phyloP scores from a whole-genome alignment of 108 stramenopile species.

The Parietichytrium sp. region DNA sequence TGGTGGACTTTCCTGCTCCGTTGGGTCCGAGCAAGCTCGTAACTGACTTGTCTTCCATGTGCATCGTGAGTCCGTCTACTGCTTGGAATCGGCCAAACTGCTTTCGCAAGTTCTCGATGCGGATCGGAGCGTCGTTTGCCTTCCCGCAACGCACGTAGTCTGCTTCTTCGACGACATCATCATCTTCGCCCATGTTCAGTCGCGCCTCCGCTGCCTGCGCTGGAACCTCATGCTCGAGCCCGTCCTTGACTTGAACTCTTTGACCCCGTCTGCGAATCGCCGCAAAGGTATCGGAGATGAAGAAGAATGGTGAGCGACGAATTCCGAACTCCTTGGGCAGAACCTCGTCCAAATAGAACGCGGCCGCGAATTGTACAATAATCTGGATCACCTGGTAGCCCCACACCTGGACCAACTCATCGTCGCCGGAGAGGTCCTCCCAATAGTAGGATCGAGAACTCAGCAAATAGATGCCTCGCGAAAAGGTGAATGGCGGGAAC shows the following conservation, averaged over 20 bases:
- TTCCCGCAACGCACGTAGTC: neutral
- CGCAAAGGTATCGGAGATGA: conserved; percentile 36
- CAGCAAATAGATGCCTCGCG: too few species aligned
- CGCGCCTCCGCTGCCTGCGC: too few species aligned
- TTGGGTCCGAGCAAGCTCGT: conserved; percentile 68
- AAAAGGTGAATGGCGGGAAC: too few species aligned
- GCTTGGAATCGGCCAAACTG: conserved; percentile 35
- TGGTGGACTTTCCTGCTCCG: conserved; percentile 78
- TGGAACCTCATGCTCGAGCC: too few species aligned
- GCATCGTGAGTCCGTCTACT: conserved; percentile 55
- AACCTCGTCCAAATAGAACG: conserved; percentile 54
- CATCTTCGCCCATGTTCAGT: too few species aligned
- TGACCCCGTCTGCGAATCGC: neutral
- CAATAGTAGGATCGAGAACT: too few species aligned
- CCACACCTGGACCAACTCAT: too few species aligned
- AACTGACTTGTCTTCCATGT: conserved; percentile 65
- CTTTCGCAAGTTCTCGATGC: conserved; percentile 35
- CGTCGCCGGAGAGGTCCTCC: too few species aligned
- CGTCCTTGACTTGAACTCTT: neutral
- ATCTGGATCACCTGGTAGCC: too few species aligned
- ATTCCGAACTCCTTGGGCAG: conserved; percentile 46
- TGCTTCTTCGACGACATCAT: neutral
- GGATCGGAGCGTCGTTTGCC: neutral
- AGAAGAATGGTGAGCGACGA: conserved; percentile 31
- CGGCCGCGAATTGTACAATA: too few species aligned